Percentiles rank a stretch among this genome's conserved stretches.
Conservation (phyloP, 1,284 basidiomycete species). For the Trichosporon inkin region DNA sequence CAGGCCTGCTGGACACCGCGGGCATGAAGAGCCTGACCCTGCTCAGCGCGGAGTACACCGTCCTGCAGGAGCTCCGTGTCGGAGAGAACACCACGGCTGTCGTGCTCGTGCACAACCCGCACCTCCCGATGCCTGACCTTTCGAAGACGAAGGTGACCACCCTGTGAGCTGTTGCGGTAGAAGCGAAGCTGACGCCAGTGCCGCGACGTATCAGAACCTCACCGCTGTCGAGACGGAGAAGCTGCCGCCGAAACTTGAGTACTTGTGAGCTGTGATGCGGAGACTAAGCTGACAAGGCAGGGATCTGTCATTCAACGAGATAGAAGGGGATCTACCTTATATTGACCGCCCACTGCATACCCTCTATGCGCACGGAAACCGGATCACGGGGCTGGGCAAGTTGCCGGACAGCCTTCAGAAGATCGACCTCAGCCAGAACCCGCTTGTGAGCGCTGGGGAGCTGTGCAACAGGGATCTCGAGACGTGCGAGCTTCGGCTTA, state of each 20-base stretch:
- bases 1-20: constrained; percentile 29
- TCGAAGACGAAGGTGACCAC: constrained; percentile 38
- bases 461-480: not conserved
- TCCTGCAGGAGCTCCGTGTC: not conserved
- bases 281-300: constrained; percentile 17
- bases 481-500: not conserved
- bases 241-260: not conserved
- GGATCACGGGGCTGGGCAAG: not conserved
- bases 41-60: constrained; percentile 10
- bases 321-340: constrained; percentile 35
- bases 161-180: not conserved
- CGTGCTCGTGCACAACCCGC: constrained; percentile 23
- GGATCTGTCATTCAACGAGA: constrained; percentile 44
- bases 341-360: constrained; percentile 31
- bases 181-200: constrained; percentile 27
- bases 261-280: not conserved
- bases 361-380: constrained; percentile 24
- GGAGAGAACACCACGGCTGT: constrained; percentile 29
- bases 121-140: not conserved
- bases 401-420: not conserved
- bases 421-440: not conserved
- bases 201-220: constrained; percentile 25
- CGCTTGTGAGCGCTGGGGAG: not conserved
- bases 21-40: constrained; percentile 22
- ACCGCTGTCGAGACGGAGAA: constrained; percentile 17